phyloP scores from a whole-genome alignment of 495 filamentous ascomycete genomes.

The Daldinia caldariorum region DNA sequence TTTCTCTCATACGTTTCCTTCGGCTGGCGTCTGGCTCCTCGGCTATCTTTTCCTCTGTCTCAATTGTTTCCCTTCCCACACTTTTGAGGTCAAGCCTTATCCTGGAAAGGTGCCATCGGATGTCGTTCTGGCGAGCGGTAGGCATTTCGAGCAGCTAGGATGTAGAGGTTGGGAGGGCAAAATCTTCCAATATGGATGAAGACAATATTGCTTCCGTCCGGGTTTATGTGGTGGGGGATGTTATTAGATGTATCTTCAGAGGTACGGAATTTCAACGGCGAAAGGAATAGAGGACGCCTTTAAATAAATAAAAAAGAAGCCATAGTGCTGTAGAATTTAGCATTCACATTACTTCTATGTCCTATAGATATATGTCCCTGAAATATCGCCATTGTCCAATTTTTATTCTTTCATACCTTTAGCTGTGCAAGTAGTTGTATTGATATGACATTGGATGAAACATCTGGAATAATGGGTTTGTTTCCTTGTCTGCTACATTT shows the following conservation, averaged over 20 bases:
- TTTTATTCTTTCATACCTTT: background rate
- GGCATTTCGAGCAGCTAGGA: background rate
- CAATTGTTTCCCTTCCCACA: background rate
- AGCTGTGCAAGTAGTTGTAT: background rate
- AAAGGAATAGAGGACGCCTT: too few relatives aligned
- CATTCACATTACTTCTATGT: too few relatives aligned
- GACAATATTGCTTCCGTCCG: too few relatives aligned
- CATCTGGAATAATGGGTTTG: background rate
- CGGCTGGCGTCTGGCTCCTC: background rate
- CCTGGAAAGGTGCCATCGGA: background rate
- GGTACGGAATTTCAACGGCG: too few relatives aligned
- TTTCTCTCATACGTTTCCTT: background rate
- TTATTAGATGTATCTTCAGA: too few relatives aligned
- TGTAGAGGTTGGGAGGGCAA: background rate
- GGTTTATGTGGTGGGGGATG: too few relatives aligned
- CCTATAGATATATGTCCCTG: background rate
- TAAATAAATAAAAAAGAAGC: too few relatives aligned
- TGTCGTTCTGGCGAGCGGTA: background rate
- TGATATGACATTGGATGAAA: background rate
- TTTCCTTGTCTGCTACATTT: too few relatives aligned
- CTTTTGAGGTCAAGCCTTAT: background rate
- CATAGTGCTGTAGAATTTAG: too few relatives aligned
- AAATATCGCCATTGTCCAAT: background rate
- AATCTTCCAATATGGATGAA: too few relatives aligned
- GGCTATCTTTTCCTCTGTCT: background rate